Conservation (phyloP, 2,329 filamentous ascomycete species). For the Rosellinia necatrix region DNA sequence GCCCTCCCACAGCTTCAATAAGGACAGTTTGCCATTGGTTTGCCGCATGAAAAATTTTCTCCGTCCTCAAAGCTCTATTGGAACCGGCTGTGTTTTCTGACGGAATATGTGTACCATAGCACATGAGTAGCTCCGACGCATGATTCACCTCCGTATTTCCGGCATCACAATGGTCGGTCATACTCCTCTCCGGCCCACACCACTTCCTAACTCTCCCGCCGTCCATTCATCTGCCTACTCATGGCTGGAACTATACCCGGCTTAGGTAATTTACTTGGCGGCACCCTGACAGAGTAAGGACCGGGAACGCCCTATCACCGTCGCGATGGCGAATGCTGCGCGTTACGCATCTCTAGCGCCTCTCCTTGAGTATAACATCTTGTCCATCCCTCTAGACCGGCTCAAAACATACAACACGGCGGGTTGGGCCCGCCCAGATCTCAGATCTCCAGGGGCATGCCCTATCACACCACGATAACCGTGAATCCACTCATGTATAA, state of each 20-base stretch:
- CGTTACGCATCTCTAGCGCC: not conserved
- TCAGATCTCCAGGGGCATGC: not conserved
- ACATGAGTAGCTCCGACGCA: constrained; percentile 15
- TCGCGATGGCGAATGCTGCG: not conserved
- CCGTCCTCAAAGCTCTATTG: constrained; percentile 11
- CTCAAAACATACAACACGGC: not conserved
- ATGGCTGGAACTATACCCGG: too few relatives aligned
- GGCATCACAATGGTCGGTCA: constrained; percentile 7
- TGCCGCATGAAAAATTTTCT: constrained; percentile 22
- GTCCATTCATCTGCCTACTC: not conserved
- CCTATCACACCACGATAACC: not conserved
- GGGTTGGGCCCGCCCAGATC: not conserved
- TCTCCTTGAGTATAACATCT: not conserved
- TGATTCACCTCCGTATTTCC: constrained; percentile 5
- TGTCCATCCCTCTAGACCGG: not conserved
- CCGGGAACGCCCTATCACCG: not conserved
- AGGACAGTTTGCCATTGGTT: constrained; percentile 16
- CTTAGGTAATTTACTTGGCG: not conserved
- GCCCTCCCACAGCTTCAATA: constrained; percentile 6
- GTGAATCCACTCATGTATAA: not conserved
- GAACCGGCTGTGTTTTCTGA: constrained; percentile 6
- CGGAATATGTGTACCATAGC: constrained; percentile 2
- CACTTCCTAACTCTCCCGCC: not conserved
- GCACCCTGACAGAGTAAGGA: not conserved
- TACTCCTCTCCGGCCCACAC: not conserved